These are phyloP conservation scores for Epichloe hybrida DNA, from an alignment of 2,329 filamentous ascomycete species.

Conservation along the genomic window DNA sequence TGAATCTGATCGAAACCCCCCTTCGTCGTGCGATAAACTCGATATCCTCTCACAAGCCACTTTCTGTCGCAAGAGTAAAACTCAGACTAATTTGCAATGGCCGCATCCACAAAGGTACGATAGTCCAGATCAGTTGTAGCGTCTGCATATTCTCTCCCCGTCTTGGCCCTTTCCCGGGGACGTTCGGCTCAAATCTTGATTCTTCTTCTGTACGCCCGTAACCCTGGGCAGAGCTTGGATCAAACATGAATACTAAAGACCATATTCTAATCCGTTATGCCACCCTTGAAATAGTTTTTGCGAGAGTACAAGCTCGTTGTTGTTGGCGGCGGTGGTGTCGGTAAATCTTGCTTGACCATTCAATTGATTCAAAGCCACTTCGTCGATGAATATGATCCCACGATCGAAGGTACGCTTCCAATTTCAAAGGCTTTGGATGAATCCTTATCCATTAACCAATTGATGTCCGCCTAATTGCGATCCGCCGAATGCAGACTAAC, in stretches of 20 bases:
- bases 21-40: constrained; percentile 5
- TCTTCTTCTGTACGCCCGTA: background rate
- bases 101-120: constrained; percentile 23
- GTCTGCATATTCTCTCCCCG: background rate
- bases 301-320: constrained; percentile 94
- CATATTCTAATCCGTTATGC: background rate
- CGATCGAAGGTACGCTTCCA: constrained; percentile 67
- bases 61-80: background rate
- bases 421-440: background rate
- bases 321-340: constrained; percentile 93
- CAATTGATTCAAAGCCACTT: constrained; percentile 94
- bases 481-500: background rate
- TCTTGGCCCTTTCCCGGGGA: background rate
- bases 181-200: background rate
- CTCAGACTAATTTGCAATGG: constrained; percentile 15
- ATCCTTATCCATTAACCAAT: background rate
- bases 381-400: constrained; percentile 98
- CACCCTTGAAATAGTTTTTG: constrained; percentile 46
- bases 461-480: background rate
- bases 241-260: background rate
- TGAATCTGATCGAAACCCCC: constrained; percentile 1
- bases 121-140: background rate
- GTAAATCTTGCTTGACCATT: constrained; percentile 98
- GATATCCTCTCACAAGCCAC: background rate
- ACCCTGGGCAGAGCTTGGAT: background rate